Evolutionary conservation across 192 early-diverging fungal species (phyloP).

Genomic region (Tieghemiomyces parasiticus): DNA sequence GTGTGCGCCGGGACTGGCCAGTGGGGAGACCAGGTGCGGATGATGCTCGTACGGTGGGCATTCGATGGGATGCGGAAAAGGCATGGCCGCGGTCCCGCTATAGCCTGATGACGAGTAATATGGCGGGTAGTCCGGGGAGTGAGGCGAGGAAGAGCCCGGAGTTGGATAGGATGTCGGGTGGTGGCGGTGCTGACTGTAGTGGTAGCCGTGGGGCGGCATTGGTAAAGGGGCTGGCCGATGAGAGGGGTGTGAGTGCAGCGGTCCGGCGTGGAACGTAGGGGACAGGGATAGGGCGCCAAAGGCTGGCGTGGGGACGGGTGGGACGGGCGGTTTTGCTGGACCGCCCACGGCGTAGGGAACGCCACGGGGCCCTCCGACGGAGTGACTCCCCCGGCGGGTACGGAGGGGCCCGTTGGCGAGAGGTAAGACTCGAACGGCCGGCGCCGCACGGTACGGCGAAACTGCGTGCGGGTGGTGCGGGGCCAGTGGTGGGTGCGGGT

Average conservation of each 20-base stretch:
- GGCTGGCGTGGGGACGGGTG: constrained; percentile 14
- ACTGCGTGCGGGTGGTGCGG: constrained; percentile 13
- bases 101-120: not conserved
- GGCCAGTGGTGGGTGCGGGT: constrained; percentile 14
- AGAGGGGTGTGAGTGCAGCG: not conserved
- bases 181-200: not conserved
- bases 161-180: constrained; percentile 12
- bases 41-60: too few species aligned
- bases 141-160: constrained; percentile 12
- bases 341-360: not conserved
- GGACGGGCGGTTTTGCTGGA: constrained; percentile 12
- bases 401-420: not conserved
- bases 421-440: not conserved
- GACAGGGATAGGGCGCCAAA: constrained; percentile 14
- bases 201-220: not conserved
- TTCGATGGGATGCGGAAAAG: not conserved
- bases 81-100: not conserved
- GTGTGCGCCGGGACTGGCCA: not conserved
- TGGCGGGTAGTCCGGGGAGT: constrained; percentile 10
- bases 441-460: not conserved
- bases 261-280: constrained; percentile 6
- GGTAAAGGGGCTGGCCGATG: not conserved
- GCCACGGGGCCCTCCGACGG: not conserved
- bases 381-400: constrained; percentile 6
- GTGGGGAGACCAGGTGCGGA: not conserved